phyloP scores from a whole-genome alignment of 1,284 basidiomycete genomes.

The Phylloporus sp. region DNA sequence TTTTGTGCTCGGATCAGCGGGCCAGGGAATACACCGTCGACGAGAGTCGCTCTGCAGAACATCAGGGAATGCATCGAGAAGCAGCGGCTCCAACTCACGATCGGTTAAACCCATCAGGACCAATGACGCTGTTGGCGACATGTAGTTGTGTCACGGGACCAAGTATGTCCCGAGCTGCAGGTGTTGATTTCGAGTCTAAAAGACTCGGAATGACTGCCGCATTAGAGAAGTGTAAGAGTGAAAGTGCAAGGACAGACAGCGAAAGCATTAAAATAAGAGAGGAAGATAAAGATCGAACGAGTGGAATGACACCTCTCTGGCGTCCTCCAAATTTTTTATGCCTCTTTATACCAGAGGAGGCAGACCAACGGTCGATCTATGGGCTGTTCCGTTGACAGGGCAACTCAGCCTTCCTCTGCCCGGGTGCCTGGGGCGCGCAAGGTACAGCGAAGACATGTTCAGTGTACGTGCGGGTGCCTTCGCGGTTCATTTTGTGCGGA shows the following conservation, averaged over 20 bases:
- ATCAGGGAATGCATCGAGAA: neutral
- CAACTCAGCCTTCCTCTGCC: neutral
- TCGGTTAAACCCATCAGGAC: conserved; percentile 30
- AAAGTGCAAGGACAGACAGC: conserved; percentile 11
- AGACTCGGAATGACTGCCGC: neutral
- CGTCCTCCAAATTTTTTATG: no score
- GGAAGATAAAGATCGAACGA: neutral
- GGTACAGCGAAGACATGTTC: no score
- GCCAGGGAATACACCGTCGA: neutral
- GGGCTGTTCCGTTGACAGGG: neutral
- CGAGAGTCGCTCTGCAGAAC: neutral
- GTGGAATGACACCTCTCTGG: no score
- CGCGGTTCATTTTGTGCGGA: neutral
- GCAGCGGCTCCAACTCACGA: conserved; percentile 15
- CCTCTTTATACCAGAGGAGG: conserved; percentile 15
- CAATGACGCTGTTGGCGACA: conserved; percentile 32
- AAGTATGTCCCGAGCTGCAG: conserved; percentile 1
- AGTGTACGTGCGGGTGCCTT: neutral
- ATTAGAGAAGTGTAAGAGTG: conserved; percentile 11
- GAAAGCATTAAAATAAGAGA: conserved; percentile 5
- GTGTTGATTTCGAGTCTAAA: neutral
- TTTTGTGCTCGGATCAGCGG: conserved; percentile 19
- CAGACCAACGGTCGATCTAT: neutral
- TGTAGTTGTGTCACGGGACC: conserved; percentile 16
- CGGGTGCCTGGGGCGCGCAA: no score